Percentiles rank a stretch among this genome's conserved stretches.
Conservation (phyloP, 2,329 filamentous ascomycete species). For the Helminthosporium solani region DNA sequence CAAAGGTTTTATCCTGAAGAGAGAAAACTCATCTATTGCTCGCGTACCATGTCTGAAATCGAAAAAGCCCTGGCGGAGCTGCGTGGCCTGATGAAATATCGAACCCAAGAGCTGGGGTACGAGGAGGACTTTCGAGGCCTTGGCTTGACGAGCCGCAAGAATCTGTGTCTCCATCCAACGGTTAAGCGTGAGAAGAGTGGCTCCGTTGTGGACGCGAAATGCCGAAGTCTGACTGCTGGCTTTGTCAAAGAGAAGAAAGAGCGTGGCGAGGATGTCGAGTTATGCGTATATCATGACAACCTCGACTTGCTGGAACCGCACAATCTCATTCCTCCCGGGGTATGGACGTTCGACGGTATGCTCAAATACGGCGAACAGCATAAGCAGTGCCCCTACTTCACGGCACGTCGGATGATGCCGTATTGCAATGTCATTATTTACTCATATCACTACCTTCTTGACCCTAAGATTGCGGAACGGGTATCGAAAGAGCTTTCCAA, state of each 20-base stretch:
- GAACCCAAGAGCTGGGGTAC: constrained; percentile 81
- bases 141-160: constrained; percentile 93
- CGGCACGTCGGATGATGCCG: constrained; percentile 95
- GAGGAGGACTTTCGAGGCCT: constrained; percentile 92
- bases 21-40: constrained; percentile 97
- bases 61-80: constrained; percentile 94
- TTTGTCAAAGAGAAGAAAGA: constrained; percentile 99
- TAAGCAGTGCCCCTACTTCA: constrained; percentile 98
- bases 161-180: constrained; percentile 91
- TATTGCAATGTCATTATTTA: constrained; percentile 99
- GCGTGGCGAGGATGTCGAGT: constrained; percentile 86
- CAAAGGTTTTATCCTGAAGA: constrained; percentile 92
- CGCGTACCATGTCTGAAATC: constrained; percentile 99
- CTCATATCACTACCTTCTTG: constrained; percentile 96
- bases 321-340: constrained; percentile 89
- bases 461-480: constrained; percentile 94
- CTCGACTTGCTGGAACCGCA: constrained; percentile 92
- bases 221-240: constrained; percentile 89
- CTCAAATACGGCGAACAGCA: constrained; percentile 88
- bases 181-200: constrained; percentile 97
- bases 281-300: constrained; percentile 98
- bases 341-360: constrained; percentile 92
- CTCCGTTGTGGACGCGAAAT: constrained; percentile 89
- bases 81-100: constrained; percentile 92
- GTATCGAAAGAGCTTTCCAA: constrained; percentile 96